A percentile compares a stretch with the other conserved stretches of the same genome.
Conservation (phyloP, 129 eudicot species). For the Silybum marianum region DNA sequence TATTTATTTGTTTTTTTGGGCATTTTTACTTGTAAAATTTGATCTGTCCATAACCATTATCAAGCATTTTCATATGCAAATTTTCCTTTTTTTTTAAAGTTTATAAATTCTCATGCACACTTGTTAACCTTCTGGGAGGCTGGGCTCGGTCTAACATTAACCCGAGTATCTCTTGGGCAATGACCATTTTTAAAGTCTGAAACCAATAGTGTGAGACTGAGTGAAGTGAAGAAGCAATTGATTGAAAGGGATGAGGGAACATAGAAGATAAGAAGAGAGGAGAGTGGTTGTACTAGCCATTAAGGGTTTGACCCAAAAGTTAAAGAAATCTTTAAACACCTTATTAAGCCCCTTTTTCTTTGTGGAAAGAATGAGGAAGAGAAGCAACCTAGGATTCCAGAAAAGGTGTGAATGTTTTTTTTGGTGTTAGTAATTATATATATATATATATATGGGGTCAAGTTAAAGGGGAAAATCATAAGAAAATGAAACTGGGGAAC, state of each 20-base stretch:
- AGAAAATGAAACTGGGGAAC: no score
- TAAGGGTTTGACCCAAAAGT: conserved; percentile 59
- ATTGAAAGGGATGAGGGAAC: not conserved
- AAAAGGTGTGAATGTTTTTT: conserved; percentile 39
- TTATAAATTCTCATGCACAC: not conserved
- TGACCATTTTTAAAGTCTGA: not conserved
- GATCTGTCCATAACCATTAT: not conserved
- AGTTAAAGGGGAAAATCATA: no score
- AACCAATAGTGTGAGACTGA: not conserved
- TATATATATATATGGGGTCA: no score
- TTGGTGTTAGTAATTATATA: conserved; percentile 6
- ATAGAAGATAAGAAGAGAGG: not conserved
- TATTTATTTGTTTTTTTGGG: not conserved
- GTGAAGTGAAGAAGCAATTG: conserved; percentile 2
- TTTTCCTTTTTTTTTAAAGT: not conserved
- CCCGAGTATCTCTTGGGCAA: not conserved
- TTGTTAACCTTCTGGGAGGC: not conserved
- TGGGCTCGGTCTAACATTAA: not conserved
- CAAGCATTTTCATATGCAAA: not conserved
- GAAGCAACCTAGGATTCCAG: conserved; percentile 70
- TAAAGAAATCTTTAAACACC: conserved; percentile 38
- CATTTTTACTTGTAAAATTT: not conserved
- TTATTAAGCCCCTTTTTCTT: conserved; percentile 22
- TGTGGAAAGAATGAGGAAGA: conserved; percentile 25
- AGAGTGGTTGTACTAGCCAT: conserved; percentile 13